Evolutionary conservation across 257 asterid species (phyloP).

Genomic region (Solanum chilense): DNA sequence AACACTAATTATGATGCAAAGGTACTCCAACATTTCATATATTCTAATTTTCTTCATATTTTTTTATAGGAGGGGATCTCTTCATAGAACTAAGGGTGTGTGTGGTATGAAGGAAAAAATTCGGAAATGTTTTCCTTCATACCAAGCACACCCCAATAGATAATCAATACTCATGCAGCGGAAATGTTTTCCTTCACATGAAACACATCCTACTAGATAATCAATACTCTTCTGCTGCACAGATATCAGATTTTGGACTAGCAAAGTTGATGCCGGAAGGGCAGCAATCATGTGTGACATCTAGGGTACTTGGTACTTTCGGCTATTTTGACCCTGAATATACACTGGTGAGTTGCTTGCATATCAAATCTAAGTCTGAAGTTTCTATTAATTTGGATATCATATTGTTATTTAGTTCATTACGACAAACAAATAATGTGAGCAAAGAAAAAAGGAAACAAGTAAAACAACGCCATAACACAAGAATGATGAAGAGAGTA

Average conservation of each 20-base stretch:
- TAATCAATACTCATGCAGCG: too few species aligned
- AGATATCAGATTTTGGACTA: constrained; percentile 96
- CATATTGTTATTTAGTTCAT: background rate
- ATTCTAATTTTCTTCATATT: background rate
- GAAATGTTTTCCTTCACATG: too few species aligned
- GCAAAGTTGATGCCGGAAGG: constrained; percentile 97
- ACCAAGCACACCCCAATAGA: background rate
- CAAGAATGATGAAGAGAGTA: background rate
- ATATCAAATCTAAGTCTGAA: background rate
- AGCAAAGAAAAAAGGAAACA: background rate
- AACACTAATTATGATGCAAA: constrained; percentile 77
- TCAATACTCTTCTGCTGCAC: background rate
- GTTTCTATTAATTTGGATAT: background rate
- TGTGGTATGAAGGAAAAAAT: background rate
- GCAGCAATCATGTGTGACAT: constrained; percentile 77
- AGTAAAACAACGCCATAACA: background rate
- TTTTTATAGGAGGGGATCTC: background rate
- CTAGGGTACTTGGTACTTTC: constrained; percentile 84
- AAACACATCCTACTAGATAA: background rate
- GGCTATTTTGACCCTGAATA: constrained; percentile 98
- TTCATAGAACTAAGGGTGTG: background rate
- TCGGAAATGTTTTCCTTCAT: background rate
- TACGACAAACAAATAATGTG: background rate
- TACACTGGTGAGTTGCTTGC: constrained; percentile 51
- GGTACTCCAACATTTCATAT: constrained; percentile 26